Evolutionary conservation across 495 filamentous ascomycete species (phyloP).

Genomic region (Aspergillus avenaceus): DNA sequence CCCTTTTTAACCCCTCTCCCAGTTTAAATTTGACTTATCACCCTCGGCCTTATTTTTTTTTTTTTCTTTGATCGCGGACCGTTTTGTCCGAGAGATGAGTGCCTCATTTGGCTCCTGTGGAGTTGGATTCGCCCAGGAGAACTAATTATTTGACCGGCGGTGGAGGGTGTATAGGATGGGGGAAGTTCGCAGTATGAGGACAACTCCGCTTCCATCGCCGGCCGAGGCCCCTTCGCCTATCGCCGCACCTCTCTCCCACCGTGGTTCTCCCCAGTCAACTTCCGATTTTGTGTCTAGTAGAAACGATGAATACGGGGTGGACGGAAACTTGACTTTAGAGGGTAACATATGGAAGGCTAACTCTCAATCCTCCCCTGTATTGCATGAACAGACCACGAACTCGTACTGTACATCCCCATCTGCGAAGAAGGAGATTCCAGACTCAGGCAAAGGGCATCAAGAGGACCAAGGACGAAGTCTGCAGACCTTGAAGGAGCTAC

Average conservation of each 20-base stretch:
- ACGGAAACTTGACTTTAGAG: slow-evolving; percentile 14
- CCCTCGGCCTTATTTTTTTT: slow-evolving; percentile 1
- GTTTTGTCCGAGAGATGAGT: slow-evolving; percentile 35
- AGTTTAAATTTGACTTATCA: not conserved
- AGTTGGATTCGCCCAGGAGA: slow-evolving; percentile 31
- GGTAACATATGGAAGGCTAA: slow-evolving; percentile 24
- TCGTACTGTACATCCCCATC: slow-evolving; percentile 7
- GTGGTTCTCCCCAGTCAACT: slow-evolving; percentile 24
- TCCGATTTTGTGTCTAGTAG: slow-evolving; percentile 16
- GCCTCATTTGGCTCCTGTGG: slow-evolving; percentile 25
- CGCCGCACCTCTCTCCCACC: slow-evolving; percentile 25
- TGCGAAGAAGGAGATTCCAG: slow-evolving; percentile 21
- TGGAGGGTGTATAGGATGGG: slow-evolving; percentile 36
- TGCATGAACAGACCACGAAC: slow-evolving; percentile 20
- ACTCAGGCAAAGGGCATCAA: slow-evolving; percentile 18
- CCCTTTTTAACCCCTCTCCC: not conserved
- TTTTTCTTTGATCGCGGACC: slow-evolving; percentile 18
- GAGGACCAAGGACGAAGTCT: slow-evolving; percentile 37
- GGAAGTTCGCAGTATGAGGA: slow-evolving; percentile 38
- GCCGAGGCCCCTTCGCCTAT: slow-evolving; percentile 34
- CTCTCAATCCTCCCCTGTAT: slow-evolving; percentile 13
- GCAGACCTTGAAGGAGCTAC: slow-evolving; percentile 39
- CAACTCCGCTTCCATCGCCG: slow-evolving; percentile 41
- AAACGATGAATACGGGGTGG: slow-evolving; percentile 16
- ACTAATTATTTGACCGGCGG: slow-evolving; percentile 31